Evolutionary conservation across 192 early-diverging fungal species (phyloP).

Genomic region (Coemansia sp.): DNA sequence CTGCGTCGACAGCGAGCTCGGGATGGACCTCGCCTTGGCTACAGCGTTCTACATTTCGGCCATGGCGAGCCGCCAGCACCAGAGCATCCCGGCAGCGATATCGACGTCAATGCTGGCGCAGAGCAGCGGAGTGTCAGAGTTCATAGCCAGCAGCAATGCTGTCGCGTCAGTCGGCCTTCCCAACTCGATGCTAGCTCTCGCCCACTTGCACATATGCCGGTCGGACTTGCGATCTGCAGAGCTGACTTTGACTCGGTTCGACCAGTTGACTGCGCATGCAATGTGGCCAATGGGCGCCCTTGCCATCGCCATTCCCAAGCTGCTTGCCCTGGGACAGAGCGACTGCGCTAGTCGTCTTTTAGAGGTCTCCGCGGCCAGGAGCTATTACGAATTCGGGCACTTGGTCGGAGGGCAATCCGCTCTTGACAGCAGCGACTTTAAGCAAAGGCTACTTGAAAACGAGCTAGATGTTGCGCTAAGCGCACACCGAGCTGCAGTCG

Average conservation of each 20-base stretch:
- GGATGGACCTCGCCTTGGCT: neutral
- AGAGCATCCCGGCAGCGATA: conserved; percentile 1
- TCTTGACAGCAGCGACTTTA: neutral
- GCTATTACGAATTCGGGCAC: conserved; percentile 1
- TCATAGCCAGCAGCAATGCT: neutral
- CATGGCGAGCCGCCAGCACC: neutral
- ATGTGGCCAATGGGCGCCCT: conserved; percentile 30
- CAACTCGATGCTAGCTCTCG: neutral
- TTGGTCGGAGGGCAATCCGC: neutral
- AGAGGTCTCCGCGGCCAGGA: neutral
- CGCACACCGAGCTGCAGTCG: neutral
- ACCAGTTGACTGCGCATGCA: neutral
- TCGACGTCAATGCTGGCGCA: neutral
- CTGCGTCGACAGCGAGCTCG: neutral
- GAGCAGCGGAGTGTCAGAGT: neutral
- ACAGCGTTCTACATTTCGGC: conserved; percentile 13
- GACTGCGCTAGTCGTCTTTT: conserved; percentile 10
- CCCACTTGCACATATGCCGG: neutral
- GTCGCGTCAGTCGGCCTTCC: neutral
- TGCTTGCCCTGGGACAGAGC: neutral
- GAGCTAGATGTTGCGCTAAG: conserved; percentile 20
- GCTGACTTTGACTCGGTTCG: neutral
- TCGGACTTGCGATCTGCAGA: neutral
- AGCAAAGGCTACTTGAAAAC: conserved; percentile 7
- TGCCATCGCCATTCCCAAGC: neutral